A percentile compares a stretch with the other conserved stretches of the same genome.
Evolutionary conservation across 2,329 filamentous ascomycete genomes (phyloP).

Genomic region (Phyllosticta citrichinensis): DNA sequence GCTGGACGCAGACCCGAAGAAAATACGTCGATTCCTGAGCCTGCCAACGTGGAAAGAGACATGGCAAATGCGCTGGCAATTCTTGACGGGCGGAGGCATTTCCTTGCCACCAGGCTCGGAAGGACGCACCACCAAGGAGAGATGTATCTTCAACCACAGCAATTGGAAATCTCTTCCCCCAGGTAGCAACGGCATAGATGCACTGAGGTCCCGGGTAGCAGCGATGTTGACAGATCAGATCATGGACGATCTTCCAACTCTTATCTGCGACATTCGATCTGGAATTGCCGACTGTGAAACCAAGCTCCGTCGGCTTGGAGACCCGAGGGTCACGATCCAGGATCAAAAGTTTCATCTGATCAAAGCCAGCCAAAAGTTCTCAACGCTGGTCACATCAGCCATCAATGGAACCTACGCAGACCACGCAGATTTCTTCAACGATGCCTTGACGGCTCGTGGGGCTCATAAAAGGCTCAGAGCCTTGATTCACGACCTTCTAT

Average conservation of each 20-base stretch:
- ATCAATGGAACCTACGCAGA: constrained; percentile 32
- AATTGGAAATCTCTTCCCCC: constrained; percentile 20
- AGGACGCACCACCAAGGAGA: constrained; percentile 30
- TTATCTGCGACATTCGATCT: constrained; percentile 33
- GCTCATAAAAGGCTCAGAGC: constrained; percentile 38
- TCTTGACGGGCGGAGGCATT: constrained; percentile 41
- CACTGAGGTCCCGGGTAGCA: constrained; percentile 38
- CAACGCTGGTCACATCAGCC: constrained; percentile 35
- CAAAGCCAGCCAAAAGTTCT: constrained; percentile 34
- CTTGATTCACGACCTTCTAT: constrained; percentile 38
- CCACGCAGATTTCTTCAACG: not conserved
- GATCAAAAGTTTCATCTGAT: constrained; percentile 43
- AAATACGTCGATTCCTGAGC: constrained; percentile 32
- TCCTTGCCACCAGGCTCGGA: constrained; percentile 10
- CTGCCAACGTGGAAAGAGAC: constrained; percentile 32
- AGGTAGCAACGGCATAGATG: constrained; percentile 35
- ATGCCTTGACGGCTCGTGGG: constrained; percentile 3
- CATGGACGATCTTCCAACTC: constrained; percentile 20
- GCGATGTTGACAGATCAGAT: constrained; percentile 26
- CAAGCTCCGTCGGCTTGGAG: constrained; percentile 38
- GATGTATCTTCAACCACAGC: constrained; percentile 23
- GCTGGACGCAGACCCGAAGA: constrained; percentile 26
- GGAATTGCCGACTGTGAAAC: constrained; percentile 23
- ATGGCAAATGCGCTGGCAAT: constrained; percentile 42
- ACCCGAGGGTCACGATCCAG: constrained; percentile 31